A percentile compares a stretch with the other conserved stretches of the same genome.
These are phyloP conservation scores for Zopfochytrium polystomum DNA, from an alignment of 371 early-diverging fungal species.

Conservation along the genomic window DNA sequence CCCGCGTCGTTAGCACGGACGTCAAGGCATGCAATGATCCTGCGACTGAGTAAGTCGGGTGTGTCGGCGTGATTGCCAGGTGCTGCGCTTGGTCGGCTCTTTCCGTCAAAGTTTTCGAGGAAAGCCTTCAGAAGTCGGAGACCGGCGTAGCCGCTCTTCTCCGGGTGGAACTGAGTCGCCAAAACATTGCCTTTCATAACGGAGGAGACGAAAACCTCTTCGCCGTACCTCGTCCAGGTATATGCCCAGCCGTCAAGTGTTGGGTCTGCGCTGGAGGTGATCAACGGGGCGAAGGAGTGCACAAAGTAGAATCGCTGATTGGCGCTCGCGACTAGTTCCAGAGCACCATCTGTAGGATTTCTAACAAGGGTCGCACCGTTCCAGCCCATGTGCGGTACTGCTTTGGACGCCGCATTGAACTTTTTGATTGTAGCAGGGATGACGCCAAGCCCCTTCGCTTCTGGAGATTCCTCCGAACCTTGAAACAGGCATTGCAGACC, in stretches of 20 bases:
- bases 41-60: slow-evolving; percentile 68
- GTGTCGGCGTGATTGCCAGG: slow-evolving; percentile 19
- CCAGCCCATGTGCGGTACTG: slow-evolving; percentile 99
- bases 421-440: slow-evolving; percentile 69
- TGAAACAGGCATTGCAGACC: slow-evolving; percentile 95
- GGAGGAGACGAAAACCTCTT: slow-evolving; percentile 80
- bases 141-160: slow-evolving; percentile 92
- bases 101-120: slow-evolving; percentile 39
- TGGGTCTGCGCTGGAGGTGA: slow-evolving; percentile 29
- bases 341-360: not conserved
- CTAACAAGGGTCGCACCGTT: slow-evolving; percentile 58
- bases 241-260: slow-evolving; percentile 58
- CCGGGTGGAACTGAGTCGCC: slow-evolving; percentile 97
- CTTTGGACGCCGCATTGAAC: slow-evolving; percentile 59
- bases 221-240: slow-evolving; percentile 80
- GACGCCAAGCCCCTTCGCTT: slow-evolving; percentile 78
- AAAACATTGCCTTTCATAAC: slow-evolving; percentile 83
- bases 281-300: slow-evolving; percentile 79
- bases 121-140: slow-evolving; percentile 77
- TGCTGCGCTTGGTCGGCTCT: slow-evolving; percentile 19
- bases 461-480: slow-evolving; percentile 84
- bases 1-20: slow-evolving; percentile 94
- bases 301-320: slow-evolving; percentile 87
- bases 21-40: slow-evolving; percentile 96
- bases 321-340: slow-evolving; percentile 29